phyloP scores from a whole-genome alignment of 2,329 filamentous ascomycete genomes.

The Diaporthe ilicicola region DNA sequence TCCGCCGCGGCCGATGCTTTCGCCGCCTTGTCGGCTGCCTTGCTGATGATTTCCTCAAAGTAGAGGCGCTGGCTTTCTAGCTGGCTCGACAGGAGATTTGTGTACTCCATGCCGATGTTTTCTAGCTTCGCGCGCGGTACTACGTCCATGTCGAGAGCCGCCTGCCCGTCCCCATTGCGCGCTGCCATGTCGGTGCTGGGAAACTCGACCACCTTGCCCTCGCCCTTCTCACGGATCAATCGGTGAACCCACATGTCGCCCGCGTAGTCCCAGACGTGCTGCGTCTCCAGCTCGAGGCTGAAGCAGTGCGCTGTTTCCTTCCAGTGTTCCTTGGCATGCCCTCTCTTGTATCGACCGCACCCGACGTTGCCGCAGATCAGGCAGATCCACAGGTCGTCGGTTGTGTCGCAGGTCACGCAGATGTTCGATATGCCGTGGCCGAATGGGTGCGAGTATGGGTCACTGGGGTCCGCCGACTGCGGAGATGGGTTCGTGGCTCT shows the following conservation, averaged over 20 bases:
- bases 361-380: conserved; percentile 92
- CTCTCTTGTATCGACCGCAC: conserved; percentile 92
- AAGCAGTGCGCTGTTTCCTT: conserved; percentile 90
- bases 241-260: conserved; percentile 96
- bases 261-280: conserved; percentile 98
- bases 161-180: conserved; percentile 35
- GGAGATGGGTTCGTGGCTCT: conserved; percentile 75
- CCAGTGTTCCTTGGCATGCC: conserved; percentile 93
- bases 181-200: conserved; percentile 56
- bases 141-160: conserved; percentile 56
- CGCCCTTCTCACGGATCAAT: conserved; percentile 91
- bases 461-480: conserved; percentile 53
- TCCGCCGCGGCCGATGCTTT: conserved; percentile 75
- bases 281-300: conserved; percentile 89
- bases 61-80: conserved; percentile 92
- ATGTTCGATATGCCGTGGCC: conserved; percentile 71
- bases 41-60: conserved; percentile 91
- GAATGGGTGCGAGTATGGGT: conserved; percentile 63
- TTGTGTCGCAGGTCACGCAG: conserved; percentile 82
- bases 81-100: conserved; percentile 90
- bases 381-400: conserved; percentile 92
- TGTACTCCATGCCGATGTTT: conserved; percentile 92
- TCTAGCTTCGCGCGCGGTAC: conserved; percentile 75
- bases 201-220: conserved; percentile 92
- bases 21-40: conserved; percentile 88